Conservation (phyloP, 169 alveolate genomes). For the Haemoproteus tartakovskyi region DNA sequence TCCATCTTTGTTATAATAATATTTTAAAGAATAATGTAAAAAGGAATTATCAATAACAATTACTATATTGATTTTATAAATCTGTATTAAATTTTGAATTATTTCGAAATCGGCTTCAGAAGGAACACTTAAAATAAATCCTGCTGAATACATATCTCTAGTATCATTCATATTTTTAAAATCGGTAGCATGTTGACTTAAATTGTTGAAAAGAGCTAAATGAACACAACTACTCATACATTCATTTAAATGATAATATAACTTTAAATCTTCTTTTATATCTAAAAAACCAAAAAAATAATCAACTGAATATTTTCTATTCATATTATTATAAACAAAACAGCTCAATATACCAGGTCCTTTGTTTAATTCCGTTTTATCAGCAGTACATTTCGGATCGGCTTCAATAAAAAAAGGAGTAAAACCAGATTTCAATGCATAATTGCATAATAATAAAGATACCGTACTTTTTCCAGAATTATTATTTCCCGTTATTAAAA, state of each 20-base stretch:
- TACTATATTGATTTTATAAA: constrained; percentile 78
- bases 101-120: constrained; percentile 77
- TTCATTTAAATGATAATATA: constrained; percentile 68
- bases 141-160: constrained; percentile 61
- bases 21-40: constrained; percentile 73
- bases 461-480: constrained; percentile 86
- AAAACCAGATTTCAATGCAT: constrained; percentile 84
- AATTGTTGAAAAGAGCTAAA: constrained; percentile 50
- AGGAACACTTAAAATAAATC: constrained; percentile 87
- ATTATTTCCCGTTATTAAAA: constrained; percentile 84
- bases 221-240: constrained; percentile 26
- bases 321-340: constrained; percentile 40
- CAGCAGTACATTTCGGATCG: constrained; percentile 77
- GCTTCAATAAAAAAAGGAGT: constrained; percentile 83
- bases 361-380: constrained; percentile 20
- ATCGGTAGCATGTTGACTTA: constrained; percentile 17
- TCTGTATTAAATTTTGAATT: constrained; percentile 74
- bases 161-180: constrained; percentile 4
- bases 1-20: constrained; percentile 26
- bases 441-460: constrained; percentile 79
- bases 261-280: constrained; percentile 75
- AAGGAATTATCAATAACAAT: constrained; percentile 86
- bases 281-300: constrained; percentile 81
- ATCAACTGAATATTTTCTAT: constrained; percentile 74
- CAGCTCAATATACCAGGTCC: constrained; percentile 48